Percentiles rank a stretch among this genome's conserved stretches.
These are phyloP conservation scores for Dictyostelium discoideum DNA, from an alignment of 78 protist species.

Conservation along the genomic window DNA sequence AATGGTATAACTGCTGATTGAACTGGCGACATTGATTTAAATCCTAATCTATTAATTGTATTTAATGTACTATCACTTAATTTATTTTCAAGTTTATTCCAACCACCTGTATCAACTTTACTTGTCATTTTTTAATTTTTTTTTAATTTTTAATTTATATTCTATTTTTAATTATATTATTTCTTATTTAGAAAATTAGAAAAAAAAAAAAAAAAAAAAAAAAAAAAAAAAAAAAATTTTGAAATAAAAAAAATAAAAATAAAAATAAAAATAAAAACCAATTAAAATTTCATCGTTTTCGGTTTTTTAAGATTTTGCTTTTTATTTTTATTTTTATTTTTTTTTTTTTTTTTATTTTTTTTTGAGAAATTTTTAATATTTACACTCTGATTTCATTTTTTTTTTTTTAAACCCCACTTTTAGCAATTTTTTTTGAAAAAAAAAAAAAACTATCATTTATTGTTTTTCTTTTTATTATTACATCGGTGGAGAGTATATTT, in stretches of 20 bases:
- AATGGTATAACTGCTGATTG: slow-evolving; percentile 87
- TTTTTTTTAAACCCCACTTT: no score
- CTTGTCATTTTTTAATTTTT: neutral
- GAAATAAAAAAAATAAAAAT: neutral
- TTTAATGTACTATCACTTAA: neutral
- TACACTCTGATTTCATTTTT: neutral
- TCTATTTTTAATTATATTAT: neutral
- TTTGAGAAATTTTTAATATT: no score
- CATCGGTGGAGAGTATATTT: neutral
- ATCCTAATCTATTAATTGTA: slow-evolving; percentile 66
- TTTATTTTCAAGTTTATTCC: slow-evolving; percentile 27
- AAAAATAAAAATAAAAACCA: no score
- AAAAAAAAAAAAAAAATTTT: neutral
- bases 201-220: neutral
- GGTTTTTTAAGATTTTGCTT: neutral
- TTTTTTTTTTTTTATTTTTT: no score
- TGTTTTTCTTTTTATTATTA: no score
- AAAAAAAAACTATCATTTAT: no score
- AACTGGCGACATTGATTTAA: slow-evolving; percentile 85
- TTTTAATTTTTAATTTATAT: neutral
- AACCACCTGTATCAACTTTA: slow-evolving; percentile 36
- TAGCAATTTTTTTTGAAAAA: no score
- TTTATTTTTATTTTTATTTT: no score
- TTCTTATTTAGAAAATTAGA: neutral
- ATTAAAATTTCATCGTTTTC: neutral